Evolutionary conservation across 2,329 filamentous ascomycete species (phyloP).

Genomic region (Colletotrichum sp.): DNA sequence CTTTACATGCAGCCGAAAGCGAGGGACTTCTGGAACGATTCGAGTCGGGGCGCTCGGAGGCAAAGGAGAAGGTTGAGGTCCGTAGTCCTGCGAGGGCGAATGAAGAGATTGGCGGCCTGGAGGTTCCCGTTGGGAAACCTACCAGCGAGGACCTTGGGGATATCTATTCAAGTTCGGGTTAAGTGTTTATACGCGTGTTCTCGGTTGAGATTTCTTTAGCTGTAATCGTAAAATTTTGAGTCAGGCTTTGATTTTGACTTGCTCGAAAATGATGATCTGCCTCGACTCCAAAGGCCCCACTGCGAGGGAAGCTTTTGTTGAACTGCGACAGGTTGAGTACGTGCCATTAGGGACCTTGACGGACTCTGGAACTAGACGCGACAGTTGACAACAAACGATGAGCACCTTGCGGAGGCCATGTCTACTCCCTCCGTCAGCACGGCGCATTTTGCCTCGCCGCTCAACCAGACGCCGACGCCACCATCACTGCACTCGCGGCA

Average conservation of each 20-base stretch:
- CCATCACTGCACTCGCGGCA: too few species aligned
- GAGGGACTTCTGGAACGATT: neutral
- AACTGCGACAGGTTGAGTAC: neutral
- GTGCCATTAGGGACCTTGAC: neutral
- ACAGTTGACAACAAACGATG: neutral
- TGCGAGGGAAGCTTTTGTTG: neutral
- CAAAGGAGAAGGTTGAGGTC: neutral
- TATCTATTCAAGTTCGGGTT: neutral
- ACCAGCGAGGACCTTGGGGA: neutral
- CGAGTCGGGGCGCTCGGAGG: neutral
- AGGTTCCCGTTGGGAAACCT: neutral
- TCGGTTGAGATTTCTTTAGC: neutral
- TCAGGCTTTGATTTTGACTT: neutral
- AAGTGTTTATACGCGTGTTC: neutral
- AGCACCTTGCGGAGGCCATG: too few species aligned
- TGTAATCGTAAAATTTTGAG: neutral
- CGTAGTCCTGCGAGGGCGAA: neutral
- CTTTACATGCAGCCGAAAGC: neutral
- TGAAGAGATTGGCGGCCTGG: neutral
- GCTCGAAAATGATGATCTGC: neutral
- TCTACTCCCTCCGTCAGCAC: too few species aligned
- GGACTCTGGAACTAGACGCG: neutral
- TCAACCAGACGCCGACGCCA: too few species aligned
- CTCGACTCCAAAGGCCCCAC: neutral
- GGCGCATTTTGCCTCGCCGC: neutral